phyloP scores from a whole-genome alignment of 306 rosid species.

The Pterocarpus santalinus region DNA sequence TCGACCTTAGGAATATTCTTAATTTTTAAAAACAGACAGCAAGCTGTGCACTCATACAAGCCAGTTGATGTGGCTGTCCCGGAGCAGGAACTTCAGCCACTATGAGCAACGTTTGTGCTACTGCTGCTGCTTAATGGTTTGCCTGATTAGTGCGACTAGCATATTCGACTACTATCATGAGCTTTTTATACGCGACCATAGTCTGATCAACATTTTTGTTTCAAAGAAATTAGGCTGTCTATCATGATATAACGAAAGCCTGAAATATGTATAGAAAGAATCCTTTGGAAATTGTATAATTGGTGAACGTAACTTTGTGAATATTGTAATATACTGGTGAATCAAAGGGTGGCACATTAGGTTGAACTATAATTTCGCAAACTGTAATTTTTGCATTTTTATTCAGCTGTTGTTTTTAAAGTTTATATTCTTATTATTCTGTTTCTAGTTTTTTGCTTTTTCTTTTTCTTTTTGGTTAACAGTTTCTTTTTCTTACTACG shows the following conservation, averaged over 20 bases:
- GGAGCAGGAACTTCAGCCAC: conserved; percentile 95
- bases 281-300: conserved; percentile 41
- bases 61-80: conserved; percentile 69
- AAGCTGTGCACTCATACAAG: conserved; percentile 64
- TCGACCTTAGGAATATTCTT: conserved; percentile 69
- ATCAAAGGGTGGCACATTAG: conserved; percentile 44
- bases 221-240: conserved; percentile 44
- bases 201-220: conserved; percentile 52
- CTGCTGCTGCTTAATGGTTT: conserved; percentile 41
- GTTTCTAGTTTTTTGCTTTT: not conserved
- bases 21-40: conserved; percentile 68
- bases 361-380: conserved; percentile 28
- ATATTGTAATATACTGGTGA: conserved; percentile 53
- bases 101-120: conserved; percentile 54
- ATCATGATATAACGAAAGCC: conserved; percentile 38
- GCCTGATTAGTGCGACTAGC: conserved; percentile 31
- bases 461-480: too few species aligned
- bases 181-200: conserved; percentile 43
- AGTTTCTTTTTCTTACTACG: not conserved
- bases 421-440: not conserved
- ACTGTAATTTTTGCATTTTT: conserved; percentile 12
- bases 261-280: conserved; percentile 48
- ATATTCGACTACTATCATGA: conserved; percentile 40
- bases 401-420: not conserved
- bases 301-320: conserved; percentile 50